Percentiles rank a stretch among this genome's conserved stretches.
phyloP scores from a whole-genome alignment of 371 early-diverging fungal genomes.

The Mucor velutinosus region DNA sequence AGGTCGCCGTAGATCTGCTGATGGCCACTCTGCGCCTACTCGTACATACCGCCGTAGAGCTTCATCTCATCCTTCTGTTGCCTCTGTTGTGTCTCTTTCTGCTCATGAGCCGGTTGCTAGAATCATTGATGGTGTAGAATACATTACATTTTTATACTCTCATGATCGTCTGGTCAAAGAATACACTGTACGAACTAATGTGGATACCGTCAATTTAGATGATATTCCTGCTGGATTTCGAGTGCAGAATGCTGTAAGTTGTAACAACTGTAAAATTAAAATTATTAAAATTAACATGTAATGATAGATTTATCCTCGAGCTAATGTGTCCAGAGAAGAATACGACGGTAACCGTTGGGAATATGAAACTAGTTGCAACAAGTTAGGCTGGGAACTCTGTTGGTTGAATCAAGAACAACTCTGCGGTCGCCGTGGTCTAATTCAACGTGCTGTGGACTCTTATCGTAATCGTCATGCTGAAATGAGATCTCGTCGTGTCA shows the following conservation, averaged over 20 bases:
- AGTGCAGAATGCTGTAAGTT: slow-evolving; percentile 66
- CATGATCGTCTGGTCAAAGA: slow-evolving; percentile 64
- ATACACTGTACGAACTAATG: slow-evolving; percentile 80
- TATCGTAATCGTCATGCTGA: slow-evolving; percentile 81
- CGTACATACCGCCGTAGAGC: slow-evolving; percentile 34
- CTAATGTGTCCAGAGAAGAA: slow-evolving; percentile 58
- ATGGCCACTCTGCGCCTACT: not conserved
- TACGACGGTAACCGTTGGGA: slow-evolving; percentile 90
- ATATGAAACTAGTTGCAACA: slow-evolving; percentile 88
- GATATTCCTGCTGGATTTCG: slow-evolving; percentile 72
- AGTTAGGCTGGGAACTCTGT: slow-evolving; percentile 85
- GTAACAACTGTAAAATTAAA: not conserved
- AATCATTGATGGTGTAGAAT: slow-evolving; percentile 58
- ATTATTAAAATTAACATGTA: not conserved
- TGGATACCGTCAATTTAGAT: slow-evolving; percentile 62
- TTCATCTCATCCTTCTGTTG: slow-evolving; percentile 49
- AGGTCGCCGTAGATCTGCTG: slow-evolving; percentile 21
- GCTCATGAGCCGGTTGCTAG: slow-evolving; percentile 53
- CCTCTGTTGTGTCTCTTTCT: slow-evolving; percentile 52
- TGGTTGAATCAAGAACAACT: slow-evolving; percentile 78
- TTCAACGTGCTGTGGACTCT: slow-evolving; percentile 91
- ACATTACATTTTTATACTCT: slow-evolving; percentile 69
- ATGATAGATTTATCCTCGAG: slow-evolving; percentile 76
- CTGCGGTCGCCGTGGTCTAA: slow-evolving; percentile 80
- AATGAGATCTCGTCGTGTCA: slow-evolving; percentile 70